phyloP scores from a whole-genome alignment of 129 eudicot species.

The carrot (Daucus carota) region DNA sequence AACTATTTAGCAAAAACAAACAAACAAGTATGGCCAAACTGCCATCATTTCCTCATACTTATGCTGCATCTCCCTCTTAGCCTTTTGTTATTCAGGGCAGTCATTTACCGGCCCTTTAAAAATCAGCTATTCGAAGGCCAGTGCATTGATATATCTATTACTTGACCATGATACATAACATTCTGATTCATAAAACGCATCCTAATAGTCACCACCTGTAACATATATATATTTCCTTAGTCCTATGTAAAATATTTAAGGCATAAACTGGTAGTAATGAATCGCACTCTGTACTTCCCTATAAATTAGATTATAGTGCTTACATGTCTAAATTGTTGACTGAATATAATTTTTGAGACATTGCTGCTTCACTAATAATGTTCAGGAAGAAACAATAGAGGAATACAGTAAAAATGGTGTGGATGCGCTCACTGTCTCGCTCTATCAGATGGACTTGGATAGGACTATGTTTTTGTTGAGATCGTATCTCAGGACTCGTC shows the following conservation, averaged over 20 bases:
- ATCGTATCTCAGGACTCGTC: conserved; percentile 87
- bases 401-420: conserved; percentile 52
- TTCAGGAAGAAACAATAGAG: conserved; percentile 77
- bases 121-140: not conserved
- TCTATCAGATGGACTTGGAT: conserved; percentile 89
- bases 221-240: not conserved
- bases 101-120: not conserved
- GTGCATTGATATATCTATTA: not conserved
- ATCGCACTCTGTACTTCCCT: conserved; percentile 1
- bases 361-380: conserved; percentile 1
- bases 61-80: not conserved
- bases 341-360: not conserved
- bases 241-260: not conserved
- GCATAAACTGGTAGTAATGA: not conserved
- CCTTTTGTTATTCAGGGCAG: not conserved
- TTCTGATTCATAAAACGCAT: not conserved
- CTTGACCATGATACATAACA: not conserved
- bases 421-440: conserved; percentile 81
- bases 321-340: not conserved
- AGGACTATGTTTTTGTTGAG: conserved; percentile 73
- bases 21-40: too few relatives aligned
- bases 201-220: not conserved
- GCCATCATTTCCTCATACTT: not conserved
- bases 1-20: too few relatives aligned
- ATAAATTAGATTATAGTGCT: too few relatives aligned